Conservation (phyloP, 192 early-diverging fungal species). For the Coemansia nantahalensis region DNA sequence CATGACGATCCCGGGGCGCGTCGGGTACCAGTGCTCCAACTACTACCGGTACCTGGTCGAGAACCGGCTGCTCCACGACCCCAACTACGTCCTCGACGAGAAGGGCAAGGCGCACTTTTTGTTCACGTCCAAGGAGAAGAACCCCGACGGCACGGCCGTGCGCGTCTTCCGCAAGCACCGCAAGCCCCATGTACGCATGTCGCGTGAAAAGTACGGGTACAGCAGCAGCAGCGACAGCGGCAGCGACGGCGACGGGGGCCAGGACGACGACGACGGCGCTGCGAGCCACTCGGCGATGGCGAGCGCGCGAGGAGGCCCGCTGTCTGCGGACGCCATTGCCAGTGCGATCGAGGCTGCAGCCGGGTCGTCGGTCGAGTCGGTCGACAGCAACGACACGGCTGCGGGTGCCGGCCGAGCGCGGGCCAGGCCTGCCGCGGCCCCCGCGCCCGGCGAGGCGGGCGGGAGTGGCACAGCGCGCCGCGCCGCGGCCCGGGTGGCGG, state of each 20-base stretch:
- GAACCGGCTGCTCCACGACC: constrained; percentile 81
- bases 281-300: constrained; percentile 27
- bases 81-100: constrained; percentile 88
- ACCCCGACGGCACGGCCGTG: constrained; percentile 70
- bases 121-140: constrained; percentile 81
- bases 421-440: not conserved
- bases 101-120: constrained; percentile 90
- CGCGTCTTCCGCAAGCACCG: constrained; percentile 81
- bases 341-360: constrained; percentile 14
- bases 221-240: constrained; percentile 51
- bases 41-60: constrained; percentile 91
- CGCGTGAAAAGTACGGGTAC: constrained; percentile 58
- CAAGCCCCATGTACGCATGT: constrained; percentile 59
- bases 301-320: constrained; percentile 9
- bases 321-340: constrained; percentile 13
- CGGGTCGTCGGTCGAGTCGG: constrained; percentile 19
- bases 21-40: constrained; percentile 98
- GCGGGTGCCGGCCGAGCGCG: not conserved
- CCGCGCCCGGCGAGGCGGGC: too few relatives aligned
- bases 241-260: constrained; percentile 34
- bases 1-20: constrained; percentile 91
- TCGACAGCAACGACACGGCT: constrained; percentile 17
- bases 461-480: constrained; percentile 2
- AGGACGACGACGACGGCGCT: constrained; percentile 21
- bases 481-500: constrained; percentile 14